Conservation (phyloP, 257 asterid genomes). For the Jacaranda mimosifolia region DNA sequence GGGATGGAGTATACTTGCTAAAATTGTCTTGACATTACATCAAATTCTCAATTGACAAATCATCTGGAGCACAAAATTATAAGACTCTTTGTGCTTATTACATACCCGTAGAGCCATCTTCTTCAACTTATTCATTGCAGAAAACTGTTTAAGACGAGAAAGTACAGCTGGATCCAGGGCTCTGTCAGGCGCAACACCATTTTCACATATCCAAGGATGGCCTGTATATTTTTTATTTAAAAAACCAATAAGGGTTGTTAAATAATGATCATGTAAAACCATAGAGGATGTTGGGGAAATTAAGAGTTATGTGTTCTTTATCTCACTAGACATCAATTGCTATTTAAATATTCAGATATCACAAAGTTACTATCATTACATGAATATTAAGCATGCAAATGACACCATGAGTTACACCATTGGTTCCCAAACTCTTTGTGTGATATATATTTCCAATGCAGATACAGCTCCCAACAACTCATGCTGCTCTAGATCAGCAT, state of each 20-base stretch:
- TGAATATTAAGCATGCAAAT: background rate
- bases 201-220: slow-evolving; percentile 87
- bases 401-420: background rate
- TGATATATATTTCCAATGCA: background rate
- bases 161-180: slow-evolving; percentile 92
- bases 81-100: slow-evolving; percentile 6
- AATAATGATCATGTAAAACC: slow-evolving; percentile 15
- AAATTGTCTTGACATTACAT: slow-evolving; percentile 10
- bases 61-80: background rate
- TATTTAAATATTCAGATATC: slow-evolving; percentile 1
- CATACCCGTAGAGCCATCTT: slow-evolving; percentile 88
- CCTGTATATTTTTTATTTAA: slow-evolving; percentile 45
- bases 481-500: background rate
- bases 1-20: background rate
- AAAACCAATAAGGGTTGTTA: slow-evolving; percentile 10
- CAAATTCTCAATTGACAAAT: background rate
- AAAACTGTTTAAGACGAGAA: slow-evolving; percentile 88
- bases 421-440: background rate
- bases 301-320: background rate
- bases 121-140: slow-evolving; percentile 90
- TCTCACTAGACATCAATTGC: slow-evolving; percentile 13
- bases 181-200: slow-evolving; percentile 76
- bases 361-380: background rate
- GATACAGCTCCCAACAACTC: slow-evolving; percentile 19
- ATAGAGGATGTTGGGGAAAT: background rate